Evolutionary conservation across 2,329 filamentous ascomycete species (phyloP).

Genomic region (Purpureocillium lavendulum): DNA sequence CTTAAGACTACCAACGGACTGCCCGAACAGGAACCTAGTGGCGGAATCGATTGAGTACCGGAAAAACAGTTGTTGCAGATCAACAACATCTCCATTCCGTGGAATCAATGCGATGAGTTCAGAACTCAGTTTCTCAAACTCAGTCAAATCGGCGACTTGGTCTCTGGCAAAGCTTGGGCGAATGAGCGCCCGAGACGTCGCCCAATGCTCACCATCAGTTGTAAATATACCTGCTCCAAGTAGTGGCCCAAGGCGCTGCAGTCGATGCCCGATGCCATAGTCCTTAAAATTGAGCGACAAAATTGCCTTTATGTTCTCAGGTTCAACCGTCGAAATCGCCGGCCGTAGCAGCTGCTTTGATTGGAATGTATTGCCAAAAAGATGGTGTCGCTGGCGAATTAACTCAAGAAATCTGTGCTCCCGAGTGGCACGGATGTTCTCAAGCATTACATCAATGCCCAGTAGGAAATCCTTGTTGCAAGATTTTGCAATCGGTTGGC

Average conservation of each 20-base stretch:
- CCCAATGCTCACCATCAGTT: conserved; percentile 32
- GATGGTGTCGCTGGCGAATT: background rate
- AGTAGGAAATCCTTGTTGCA: background rate
- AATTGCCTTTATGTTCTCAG: conserved; percentile 41
- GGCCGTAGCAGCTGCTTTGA: background rate
- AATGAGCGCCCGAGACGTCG: conserved; percentile 25
- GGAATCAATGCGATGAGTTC: conserved; percentile 24
- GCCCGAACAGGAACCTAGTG: conserved; percentile 50
- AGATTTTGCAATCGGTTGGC: background rate
- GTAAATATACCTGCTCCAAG: conserved; percentile 34
- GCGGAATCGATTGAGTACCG: conserved; percentile 44
- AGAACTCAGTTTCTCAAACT: conserved; percentile 13
- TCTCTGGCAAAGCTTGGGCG: conserved; percentile 17
- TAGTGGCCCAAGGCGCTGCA: conserved; percentile 21
- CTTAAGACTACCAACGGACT: conserved; percentile 21
- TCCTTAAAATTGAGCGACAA: conserved; percentile 40
- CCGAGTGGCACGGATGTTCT: background rate
- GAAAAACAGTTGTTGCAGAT: conserved; percentile 48
- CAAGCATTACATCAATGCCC: background rate
- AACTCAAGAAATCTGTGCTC: background rate
- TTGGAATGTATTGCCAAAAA: background rate
- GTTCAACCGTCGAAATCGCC: conserved; percentile 24
- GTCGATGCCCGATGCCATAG: conserved; percentile 22
- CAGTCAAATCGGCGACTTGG: conserved; percentile 12
- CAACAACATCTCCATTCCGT: conserved; percentile 12